Evolutionary conservation across 768 basidiomycete species (phyloP).

Genomic region (Mycena venus): DNA sequence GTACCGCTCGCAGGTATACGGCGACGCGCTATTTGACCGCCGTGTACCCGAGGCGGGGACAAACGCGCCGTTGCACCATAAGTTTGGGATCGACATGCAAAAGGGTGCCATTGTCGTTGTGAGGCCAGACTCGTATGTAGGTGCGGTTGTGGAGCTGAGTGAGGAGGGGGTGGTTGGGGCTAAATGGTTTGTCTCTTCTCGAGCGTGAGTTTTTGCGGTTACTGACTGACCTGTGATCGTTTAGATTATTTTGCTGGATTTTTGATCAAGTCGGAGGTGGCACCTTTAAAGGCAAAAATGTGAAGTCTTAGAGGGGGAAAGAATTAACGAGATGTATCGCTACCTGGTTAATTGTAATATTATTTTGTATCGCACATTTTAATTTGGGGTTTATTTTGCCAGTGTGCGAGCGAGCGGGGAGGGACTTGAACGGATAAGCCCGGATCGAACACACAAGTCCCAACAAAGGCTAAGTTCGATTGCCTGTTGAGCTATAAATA

Average conservation of each 20-base stretch:
- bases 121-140: conserved; percentile 47
- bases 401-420: no score
- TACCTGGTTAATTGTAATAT: neutral
- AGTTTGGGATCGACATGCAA: conserved; percentile 29
- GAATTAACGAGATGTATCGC: neutral
- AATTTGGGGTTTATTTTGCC: neutral
- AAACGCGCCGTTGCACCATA: conserved; percentile 28
- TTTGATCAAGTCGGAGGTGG: conserved; percentile 18
- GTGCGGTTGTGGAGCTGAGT: conserved; percentile 42
- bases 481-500: no score
- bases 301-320: neutral
- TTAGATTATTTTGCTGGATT: conserved; percentile 35
- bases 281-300: conserved; percentile 3
- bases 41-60: conserved; percentile 30
- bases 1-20: conserved; percentile 35
- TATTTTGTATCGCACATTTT: neutral
- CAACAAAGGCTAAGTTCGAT: no score
- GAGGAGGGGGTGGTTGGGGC: conserved; percentile 34
- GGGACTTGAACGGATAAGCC: no score
- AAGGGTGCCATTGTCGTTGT: conserved; percentile 46
- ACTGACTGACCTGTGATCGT: neutral
- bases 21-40: conserved; percentile 30
- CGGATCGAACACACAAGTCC: no score
- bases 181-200: conserved; percentile 21
- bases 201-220: no score